A percentile compares a stretch with the other conserved stretches of the same genome.
These are phyloP conservation scores for Fragaria iinumae DNA, from an alignment of 306 rosid genomes.

Conservation along the genomic window DNA sequence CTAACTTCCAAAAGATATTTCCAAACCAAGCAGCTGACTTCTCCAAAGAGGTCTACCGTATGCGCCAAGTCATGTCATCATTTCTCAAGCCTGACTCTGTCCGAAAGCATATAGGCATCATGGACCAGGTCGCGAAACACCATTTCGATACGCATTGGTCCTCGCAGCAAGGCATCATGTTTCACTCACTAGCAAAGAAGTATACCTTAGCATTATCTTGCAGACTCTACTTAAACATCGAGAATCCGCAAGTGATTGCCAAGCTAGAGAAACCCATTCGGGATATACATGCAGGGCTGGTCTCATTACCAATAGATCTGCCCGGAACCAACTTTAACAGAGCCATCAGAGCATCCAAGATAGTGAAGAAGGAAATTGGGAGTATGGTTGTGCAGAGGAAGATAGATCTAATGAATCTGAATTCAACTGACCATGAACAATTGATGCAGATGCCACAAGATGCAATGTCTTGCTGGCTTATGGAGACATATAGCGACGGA, in stretches of 20 bases:
- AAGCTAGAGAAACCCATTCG: background rate
- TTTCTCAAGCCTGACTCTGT: background rate
- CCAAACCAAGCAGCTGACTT: background rate
- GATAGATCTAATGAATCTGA: background rate
- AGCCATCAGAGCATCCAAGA: background rate
- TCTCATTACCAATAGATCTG: background rate
- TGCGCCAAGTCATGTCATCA: background rate
- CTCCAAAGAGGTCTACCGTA: background rate
- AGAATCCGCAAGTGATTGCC: background rate
- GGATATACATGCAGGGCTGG: background rate
- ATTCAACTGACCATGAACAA: background rate
- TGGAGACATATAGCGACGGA: background rate
- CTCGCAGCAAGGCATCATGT: background rate
- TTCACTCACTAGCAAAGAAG: background rate
- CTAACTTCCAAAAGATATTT: background rate
- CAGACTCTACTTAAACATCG: background rate
- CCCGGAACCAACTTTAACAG: background rate
- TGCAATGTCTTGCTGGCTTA: background rate
- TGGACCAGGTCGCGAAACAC: background rate
- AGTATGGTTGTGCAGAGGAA: background rate
- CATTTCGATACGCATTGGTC: background rate
- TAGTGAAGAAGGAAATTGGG: background rate
- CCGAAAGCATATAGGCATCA: background rate
- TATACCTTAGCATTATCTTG: background rate
- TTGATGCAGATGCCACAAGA: background rate